Evolutionary conservation across 2,329 filamentous ascomycete genomes (phyloP), one percentile per base, ranked within the genome.

Genomic region (Dothistroma septosporum): DNA sequence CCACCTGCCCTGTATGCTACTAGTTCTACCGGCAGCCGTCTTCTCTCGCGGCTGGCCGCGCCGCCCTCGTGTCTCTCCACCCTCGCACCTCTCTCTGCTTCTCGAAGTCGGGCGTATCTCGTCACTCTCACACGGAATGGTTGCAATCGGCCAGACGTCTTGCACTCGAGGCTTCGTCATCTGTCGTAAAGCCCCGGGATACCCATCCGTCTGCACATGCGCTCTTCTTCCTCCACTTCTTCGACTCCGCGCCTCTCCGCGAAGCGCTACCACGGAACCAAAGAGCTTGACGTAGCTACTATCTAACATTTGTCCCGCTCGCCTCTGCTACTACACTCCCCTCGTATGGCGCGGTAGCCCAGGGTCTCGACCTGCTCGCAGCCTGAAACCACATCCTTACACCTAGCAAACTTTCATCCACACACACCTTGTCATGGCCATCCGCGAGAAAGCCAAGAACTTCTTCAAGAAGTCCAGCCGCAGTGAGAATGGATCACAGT

Each of bases 401-500:
- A 21, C 31, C 50, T 44, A 28, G 44, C 53, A 37, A 50, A 53
- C 19, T 49, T 31, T 55, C 53, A 37, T 55, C 49, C 48, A 55
- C 50, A 21, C 41, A 37, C 21, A 63, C 73, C 67, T 21, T 35
- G 50, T 35, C 64, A 80, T 81, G 79, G 73, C 76, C 41, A 74
- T 82, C 64, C 78, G 79, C 60, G 78, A 77, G 63, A 76, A 76
- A 67, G 72, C 80, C 61, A 78, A 76, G 66, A 74, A 75, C 53
- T 75, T 77, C 58, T 77, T 82, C 71, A 69, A 67, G 50, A 74
- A 65, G 37, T 68, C 69, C 71, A 74, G 65, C 65, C 63, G 65
- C 22, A 50, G 53, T 22, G 63, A 67, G 33, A 65, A 65, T 53
- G 66, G 69, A 55, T 69, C 67, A 22, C 64, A 67, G 53, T 62